Percentiles rank a stretch among this genome's conserved stretches.
These are phyloP conservation scores for Alternaria triticina DNA, from an alignment of 2,329 filamentous ascomycete genomes.

Conservation along the genomic window DNA sequence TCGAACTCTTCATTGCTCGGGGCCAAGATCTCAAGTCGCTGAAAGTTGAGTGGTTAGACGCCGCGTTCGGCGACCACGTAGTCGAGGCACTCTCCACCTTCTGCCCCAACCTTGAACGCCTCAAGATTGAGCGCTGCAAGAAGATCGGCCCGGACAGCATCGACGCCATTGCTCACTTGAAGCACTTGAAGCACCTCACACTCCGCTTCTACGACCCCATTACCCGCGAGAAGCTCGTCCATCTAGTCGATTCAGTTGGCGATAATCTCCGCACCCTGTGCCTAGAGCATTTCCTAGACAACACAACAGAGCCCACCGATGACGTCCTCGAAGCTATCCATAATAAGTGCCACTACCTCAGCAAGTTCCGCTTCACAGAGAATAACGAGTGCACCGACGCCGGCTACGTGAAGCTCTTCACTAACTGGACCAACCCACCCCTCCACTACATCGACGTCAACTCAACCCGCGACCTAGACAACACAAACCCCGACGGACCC, in stretches of 20 bases:
- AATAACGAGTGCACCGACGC: conserved; percentile 78
- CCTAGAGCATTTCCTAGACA: conserved; percentile 69
- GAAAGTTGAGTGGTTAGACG: conserved; percentile 84
- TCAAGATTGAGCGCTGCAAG: conserved; percentile 85
- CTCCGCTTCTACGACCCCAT: conserved; percentile 69
- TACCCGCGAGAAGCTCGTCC: conserved; percentile 63
- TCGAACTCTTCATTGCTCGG: conserved; percentile 68
- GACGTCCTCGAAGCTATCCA: conserved; percentile 73
- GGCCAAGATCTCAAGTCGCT: conserved; percentile 71
- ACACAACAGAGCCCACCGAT: conserved; percentile 63
- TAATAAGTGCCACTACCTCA: conserved; percentile 68
- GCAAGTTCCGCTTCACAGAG: conserved; percentile 81
- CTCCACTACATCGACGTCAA: conserved; percentile 76
- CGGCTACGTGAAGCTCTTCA: conserved; percentile 76
- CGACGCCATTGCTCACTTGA: conserved; percentile 66
- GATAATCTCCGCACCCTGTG: conserved; percentile 76
- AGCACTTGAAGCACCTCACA: conserved; percentile 74
- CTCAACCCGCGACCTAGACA: conserved; percentile 78
- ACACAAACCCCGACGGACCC: conserved; percentile 68
- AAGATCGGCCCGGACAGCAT: conserved; percentile 72
- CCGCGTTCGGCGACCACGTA: conserved; percentile 76
- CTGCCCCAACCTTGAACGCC: conserved; percentile 72
- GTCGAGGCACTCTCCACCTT: conserved; percentile 66
- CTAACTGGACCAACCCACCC: conserved; percentile 74
- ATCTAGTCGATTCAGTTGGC: conserved; percentile 69